Conservation (phyloP, 2,329 filamentous ascomycete genomes). For the Hymenoscyphus scutula region DNA sequence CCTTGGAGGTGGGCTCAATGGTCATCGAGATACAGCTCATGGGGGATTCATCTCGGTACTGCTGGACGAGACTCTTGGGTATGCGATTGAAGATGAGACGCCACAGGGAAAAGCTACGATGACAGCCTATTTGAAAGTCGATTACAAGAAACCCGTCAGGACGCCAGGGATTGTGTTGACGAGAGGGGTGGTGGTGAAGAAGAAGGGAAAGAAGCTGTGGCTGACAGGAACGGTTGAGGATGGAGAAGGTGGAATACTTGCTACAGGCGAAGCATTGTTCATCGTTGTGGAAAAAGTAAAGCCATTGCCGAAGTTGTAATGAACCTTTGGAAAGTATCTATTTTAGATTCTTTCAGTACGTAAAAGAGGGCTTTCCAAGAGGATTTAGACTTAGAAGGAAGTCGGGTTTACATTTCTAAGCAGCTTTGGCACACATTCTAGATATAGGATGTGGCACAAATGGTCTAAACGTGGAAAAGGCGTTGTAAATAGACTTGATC, state of each 20-base stretch:
- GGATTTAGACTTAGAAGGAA: no score
- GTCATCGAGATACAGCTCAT: slow-evolving; percentile 53
- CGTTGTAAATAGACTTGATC: no score
- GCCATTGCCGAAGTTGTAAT: slow-evolving; percentile 19
- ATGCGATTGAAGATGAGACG: slow-evolving; percentile 14
- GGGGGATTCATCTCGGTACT: slow-evolving; percentile 57
- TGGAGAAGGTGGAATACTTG: slow-evolving; percentile 46
- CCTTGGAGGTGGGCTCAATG: slow-evolving; percentile 53
- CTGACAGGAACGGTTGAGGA: slow-evolving; percentile 49
- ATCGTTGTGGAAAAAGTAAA: slow-evolving; percentile 21
- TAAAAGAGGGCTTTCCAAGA: no score
- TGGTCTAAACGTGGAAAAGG: no score
- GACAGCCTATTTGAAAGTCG: slow-evolving; percentile 55
- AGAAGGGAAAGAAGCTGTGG: slow-evolving; percentile 54
- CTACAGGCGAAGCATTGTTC: slow-evolving; percentile 53
- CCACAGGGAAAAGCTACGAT: slow-evolving; percentile 25
- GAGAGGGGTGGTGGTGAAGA: slow-evolving; percentile 43
- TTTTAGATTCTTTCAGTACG: no score
- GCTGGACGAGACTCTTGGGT: slow-evolving; percentile 53
- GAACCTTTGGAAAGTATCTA: not conserved
- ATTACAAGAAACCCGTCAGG: slow-evolving; percentile 51
- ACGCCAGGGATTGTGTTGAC: slow-evolving; percentile 50
- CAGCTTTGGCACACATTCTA: no score
- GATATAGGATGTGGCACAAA: no score
- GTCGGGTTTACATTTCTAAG: no score